Conservation (phyloP, 805 yeast genomes). For the Candida ortonii region DNA sequence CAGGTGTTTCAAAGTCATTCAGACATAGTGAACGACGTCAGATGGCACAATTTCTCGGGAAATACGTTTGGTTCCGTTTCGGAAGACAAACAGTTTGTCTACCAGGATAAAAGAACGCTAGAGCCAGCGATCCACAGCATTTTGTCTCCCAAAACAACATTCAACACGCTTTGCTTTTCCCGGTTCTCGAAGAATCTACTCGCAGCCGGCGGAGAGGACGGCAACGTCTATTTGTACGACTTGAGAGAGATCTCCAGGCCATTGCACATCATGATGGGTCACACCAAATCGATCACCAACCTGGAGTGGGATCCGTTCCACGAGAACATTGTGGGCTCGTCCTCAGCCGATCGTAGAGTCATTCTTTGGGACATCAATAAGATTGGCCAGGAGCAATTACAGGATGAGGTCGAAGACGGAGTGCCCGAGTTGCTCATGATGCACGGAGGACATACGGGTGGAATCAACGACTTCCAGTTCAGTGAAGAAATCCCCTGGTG, state of each 20-base stretch:
- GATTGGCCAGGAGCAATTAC: slow-evolving; percentile 81
- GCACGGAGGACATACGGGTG: slow-evolving; percentile 88
- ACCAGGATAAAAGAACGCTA: slow-evolving; percentile 50
- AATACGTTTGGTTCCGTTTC: slow-evolving; percentile 67
- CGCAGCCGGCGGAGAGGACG: slow-evolving; percentile 69
- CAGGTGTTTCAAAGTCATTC: slow-evolving; percentile 39
- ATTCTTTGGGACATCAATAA: slow-evolving; percentile 77
- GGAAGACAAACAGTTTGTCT: slow-evolving; percentile 57
- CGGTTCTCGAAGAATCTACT: slow-evolving; percentile 55
- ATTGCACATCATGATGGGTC: slow-evolving; percentile 78
- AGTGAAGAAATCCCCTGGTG: slow-evolving; percentile 76
- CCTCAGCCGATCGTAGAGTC: slow-evolving; percentile 73
- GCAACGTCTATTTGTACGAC: slow-evolving; percentile 66
- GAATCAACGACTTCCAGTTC: slow-evolving; percentile 70
- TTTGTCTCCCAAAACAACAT: slow-evolving; percentile 36
- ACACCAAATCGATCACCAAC: slow-evolving; percentile 66
- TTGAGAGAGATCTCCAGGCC: slow-evolving; percentile 41
- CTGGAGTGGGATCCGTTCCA: slow-evolving; percentile 75
- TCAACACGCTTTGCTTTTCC: slow-evolving; percentile 67
- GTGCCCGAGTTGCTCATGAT: slow-evolving; percentile 85
- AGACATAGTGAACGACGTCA: slow-evolving; percentile 71
- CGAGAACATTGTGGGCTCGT: slow-evolving; percentile 76
- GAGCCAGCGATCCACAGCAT: slow-evolving; percentile 24
- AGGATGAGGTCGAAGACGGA: slow-evolving; percentile 89
- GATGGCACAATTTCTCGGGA: slow-evolving; percentile 59